Percentiles rank a stretch among this genome's conserved stretches.
Evolutionary conservation across 192 early-diverging fungal genomes (phyloP).

Genomic region (Allomyces javanicus): DNA sequence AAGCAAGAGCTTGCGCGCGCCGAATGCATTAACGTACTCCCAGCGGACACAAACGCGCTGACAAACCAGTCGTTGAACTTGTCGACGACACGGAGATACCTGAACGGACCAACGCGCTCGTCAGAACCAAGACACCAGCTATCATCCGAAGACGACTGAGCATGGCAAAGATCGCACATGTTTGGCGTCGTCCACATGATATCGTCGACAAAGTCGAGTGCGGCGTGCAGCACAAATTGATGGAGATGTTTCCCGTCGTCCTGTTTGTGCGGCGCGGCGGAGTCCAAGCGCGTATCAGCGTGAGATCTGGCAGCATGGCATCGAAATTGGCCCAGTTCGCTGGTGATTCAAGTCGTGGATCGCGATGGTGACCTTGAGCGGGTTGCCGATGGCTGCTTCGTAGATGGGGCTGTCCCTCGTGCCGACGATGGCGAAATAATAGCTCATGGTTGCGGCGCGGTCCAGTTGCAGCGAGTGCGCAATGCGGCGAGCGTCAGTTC

Average conservation of each 20-base stretch:
- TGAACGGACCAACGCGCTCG: slow-evolving; percentile 7
- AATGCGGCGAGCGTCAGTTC: too few relatives aligned
- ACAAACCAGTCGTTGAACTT: slow-evolving; percentile 86
- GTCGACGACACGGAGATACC: slow-evolving; percentile 87
- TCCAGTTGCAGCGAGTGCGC: too few relatives aligned
- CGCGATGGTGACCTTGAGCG: slow-evolving; percentile 3
- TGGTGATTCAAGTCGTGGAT: slow-evolving; percentile 13
- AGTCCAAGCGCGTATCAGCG: neutral
- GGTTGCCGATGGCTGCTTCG: slow-evolving; percentile 66
- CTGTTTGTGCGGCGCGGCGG: slow-evolving; percentile 32
- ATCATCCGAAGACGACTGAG: too few relatives aligned
- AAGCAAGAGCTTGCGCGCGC: neutral
- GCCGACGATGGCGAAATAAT: slow-evolving; percentile 87
- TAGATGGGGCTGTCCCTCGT: slow-evolving; percentile 88
- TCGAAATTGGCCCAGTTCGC: neutral
- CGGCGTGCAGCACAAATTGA: slow-evolving; percentile 92
- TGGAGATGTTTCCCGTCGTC: slow-evolving; percentile 65
- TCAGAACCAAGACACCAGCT: neutral
- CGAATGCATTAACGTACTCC: slow-evolving; percentile 27
- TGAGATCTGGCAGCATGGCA: neutral
- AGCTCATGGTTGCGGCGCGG: slow-evolving; percentile 10
- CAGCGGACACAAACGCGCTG: slow-evolving; percentile 77
- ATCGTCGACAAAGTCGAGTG: slow-evolving; percentile 93
- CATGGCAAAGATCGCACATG: slow-evolving; percentile 1
- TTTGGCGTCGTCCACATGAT: slow-evolving; percentile 55